A percentile compares a stretch with the other conserved stretches of the same genome.
phyloP scores from a whole-genome alignment of 768 basidiomycete genomes.

The Ramaria rubella region DNA sequence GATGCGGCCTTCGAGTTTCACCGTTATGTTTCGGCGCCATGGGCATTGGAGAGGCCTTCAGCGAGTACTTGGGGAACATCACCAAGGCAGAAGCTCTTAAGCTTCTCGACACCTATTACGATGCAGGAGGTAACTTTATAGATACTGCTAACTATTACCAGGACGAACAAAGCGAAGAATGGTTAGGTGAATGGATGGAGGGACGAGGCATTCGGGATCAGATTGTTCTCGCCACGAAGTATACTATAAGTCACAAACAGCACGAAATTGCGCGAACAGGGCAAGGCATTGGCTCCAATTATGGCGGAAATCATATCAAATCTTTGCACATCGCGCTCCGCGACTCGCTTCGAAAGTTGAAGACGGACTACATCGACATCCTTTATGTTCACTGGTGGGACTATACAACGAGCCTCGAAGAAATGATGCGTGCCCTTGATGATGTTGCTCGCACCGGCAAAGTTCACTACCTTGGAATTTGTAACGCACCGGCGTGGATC shows the following conservation, averaged over 20 bases:
- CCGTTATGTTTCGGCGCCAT: constrained; percentile 22
- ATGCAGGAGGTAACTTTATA: constrained; percentile 30
- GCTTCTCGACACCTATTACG: constrained; percentile 34
- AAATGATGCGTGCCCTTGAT: constrained; percentile 30
- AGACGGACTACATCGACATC: constrained; percentile 27
- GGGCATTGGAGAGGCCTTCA: constrained; percentile 18
- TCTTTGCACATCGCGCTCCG: constrained; percentile 14
- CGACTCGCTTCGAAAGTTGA: constrained; percentile 22
- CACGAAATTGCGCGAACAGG: background rate
- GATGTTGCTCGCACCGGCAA: constrained; percentile 28
- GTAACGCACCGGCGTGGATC: constrained; percentile 33
- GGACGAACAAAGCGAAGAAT: constrained; percentile 23
- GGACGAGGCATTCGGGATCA: constrained; percentile 22
- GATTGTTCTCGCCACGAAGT: constrained; percentile 26
- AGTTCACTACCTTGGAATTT: too few species aligned
- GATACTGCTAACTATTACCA: constrained; percentile 34
- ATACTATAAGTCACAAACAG: constrained; percentile 2
- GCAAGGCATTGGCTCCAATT: background rate
- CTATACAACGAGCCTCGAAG: constrained; percentile 26
- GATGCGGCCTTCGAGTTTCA: constrained; percentile 19
- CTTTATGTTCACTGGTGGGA: constrained; percentile 25
- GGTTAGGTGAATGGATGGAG: constrained; percentile 32
- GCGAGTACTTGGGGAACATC: constrained; percentile 26
- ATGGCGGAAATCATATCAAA: constrained; percentile 13
- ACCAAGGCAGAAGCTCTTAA: constrained; percentile 30